Base-by-base conservation (phyloP, 2,329 filamentous ascomycete species). In the Trichoderma hamatum region DNA sequence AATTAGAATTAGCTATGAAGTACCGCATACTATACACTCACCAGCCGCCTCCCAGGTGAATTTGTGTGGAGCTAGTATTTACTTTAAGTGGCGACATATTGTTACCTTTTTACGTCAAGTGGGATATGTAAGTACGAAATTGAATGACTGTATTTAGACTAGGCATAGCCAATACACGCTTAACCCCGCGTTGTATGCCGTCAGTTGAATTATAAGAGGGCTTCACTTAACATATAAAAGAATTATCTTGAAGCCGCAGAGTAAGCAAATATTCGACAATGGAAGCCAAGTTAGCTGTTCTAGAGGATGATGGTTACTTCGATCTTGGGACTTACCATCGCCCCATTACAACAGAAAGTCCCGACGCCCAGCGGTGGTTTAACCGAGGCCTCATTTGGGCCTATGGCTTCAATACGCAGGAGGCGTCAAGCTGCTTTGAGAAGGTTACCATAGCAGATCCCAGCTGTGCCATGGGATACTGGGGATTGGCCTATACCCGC, bases 381-480 rank as follows among this genome's bases (percentile, higher is more conserved):
- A 82, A 89, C 74, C 85, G 88, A 4, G 90, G 89, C 1, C 79
- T 92, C n/a, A 81, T 86, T 14, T 92, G 90, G 90, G 83, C 82
- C 46, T 92, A 89, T 75, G 88, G 81, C 16, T 92, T 92, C 81
- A 91, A 92, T 73, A 89, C 91, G 72, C 87, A 88, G 71, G 90
- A 92, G 76, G 85, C 88, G 1, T 84, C 82, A 2, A 77, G 78
- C 49, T 90, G 88, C 75, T 91, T 91, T 73, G 80, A 87, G 71
- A 80, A 82, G 51, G 88, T 87, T 5, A 83, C 87, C 36, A 75
- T 78, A 1, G 74, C 82, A 51, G 89, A 92, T 71, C 73, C 80
- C 0, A 73, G 78, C 1, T 90, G 86, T 70, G 82, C 84, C 16
- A 86, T 91, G 79, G 88, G 86, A 1, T 85, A 89, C 72, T 92